These are phyloP conservation scores for Chlorella sp. DNA, from an alignment of 139 green algal species.

Conservation along the genomic window DNA sequence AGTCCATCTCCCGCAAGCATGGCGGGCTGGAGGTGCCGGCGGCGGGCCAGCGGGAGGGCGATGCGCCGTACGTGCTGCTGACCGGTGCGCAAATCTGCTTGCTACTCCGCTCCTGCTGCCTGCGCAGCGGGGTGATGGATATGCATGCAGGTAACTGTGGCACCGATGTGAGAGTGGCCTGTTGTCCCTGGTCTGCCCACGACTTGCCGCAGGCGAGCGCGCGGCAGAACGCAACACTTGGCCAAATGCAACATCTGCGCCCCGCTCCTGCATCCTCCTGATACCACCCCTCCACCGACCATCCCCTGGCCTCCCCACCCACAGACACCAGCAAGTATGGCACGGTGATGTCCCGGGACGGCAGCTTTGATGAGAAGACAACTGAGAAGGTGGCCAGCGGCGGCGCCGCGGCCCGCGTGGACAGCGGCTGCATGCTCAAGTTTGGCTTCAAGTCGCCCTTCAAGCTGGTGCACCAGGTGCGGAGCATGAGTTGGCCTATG, in stretches of 20 bases:
- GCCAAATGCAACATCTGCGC: background rate
- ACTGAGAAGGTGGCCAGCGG: background rate
- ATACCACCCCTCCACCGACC: too few species aligned
- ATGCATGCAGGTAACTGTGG: too few species aligned
- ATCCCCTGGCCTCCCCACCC: background rate
- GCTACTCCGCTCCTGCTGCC: too few species aligned
- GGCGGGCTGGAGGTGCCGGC: background rate
- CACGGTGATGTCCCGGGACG: background rate
- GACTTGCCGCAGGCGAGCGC: too few species aligned
- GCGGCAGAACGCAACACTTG: background rate
- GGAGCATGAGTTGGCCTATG: too few species aligned
- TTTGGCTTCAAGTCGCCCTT: slow-evolving; percentile 17
- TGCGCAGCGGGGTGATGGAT: too few species aligned
- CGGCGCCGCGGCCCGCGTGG: background rate
- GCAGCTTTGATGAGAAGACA: background rate
- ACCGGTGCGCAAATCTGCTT: too few species aligned
- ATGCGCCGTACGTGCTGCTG: slow-evolving; percentile 14
- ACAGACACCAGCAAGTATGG: slow-evolving; percentile 31
- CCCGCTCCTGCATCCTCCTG: too few species aligned
- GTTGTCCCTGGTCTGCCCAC: too few species aligned
- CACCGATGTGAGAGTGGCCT: too few species aligned
- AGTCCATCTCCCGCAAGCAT: slow-evolving; percentile 15
- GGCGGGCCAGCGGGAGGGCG: background rate
- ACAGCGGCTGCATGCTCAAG: background rate
- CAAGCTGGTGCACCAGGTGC: background rate